A percentile compares a stretch with the other conserved stretches of the same genome.
These are phyloP conservation scores for Claviceps lovelessii DNA, from an alignment of 2,329 filamentous ascomycete genomes.

Conservation along the genomic window DNA sequence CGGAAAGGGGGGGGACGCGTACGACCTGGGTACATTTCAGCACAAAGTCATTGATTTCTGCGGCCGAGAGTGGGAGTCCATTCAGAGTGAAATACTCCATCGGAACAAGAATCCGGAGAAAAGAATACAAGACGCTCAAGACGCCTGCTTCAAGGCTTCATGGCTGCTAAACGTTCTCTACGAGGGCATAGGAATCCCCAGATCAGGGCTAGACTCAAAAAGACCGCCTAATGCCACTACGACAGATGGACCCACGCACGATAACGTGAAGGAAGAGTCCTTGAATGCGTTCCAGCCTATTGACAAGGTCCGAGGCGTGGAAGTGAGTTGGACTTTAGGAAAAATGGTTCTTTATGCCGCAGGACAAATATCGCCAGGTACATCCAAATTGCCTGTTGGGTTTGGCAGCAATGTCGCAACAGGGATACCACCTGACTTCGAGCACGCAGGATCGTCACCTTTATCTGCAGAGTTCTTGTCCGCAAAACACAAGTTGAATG, in stretches of 20 bases:
- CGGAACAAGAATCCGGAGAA: conserved; percentile 62
- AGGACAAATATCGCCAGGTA: conserved; percentile 60
- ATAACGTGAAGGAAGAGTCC: conserved; percentile 59
- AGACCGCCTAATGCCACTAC: conserved; percentile 45
- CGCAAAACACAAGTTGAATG: conserved; percentile 26
- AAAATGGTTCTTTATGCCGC: conserved; percentile 94
- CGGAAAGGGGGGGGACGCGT: conserved; percentile 61
- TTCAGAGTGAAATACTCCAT: conserved; percentile 49
- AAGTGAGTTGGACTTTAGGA: conserved; percentile 93
- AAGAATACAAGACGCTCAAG: conserved; percentile 63
- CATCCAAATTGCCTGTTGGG: conserved; percentile 57
- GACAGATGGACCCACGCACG: conserved; percentile 50
- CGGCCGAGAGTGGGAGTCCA: conserved; percentile 64
- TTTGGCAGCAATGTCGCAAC: conserved; percentile 73
- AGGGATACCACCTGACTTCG: conserved; percentile 61
- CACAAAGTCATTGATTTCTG: conserved; percentile 75
- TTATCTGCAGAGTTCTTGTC: conserved; percentile 16
- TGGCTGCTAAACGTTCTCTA: conserved; percentile 97
- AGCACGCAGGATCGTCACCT: conserved; percentile 54
- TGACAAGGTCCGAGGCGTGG: conserved; percentile 77
- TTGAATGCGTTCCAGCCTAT: conserved; percentile 81
- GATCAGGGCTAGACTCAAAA: conserved; percentile 60
- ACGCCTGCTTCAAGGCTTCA: conserved; percentile 94
- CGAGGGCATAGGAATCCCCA: conserved; percentile 85
- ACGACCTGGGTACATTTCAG: conserved; percentile 85